Conservation (phyloP, 208 protist species). For the Lotmaria passim region DNA sequence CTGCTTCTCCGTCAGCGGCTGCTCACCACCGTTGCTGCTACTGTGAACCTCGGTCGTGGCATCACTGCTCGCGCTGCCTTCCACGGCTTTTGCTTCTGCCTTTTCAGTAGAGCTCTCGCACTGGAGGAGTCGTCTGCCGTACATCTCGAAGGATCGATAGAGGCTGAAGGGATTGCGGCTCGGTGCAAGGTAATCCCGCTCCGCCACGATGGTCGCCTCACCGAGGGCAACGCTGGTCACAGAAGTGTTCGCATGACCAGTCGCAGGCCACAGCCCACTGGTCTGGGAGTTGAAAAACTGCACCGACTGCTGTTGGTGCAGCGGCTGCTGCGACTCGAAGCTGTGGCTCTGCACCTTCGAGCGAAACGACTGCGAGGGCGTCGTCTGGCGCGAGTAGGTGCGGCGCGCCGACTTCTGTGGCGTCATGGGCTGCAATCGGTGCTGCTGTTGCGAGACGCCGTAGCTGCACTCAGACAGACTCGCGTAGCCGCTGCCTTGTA, state of each 20-base stretch:
- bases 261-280: constrained; percentile 9
- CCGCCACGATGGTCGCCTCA: not conserved
- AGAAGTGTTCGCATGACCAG: not conserved
- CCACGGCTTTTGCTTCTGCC: not conserved
- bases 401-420: constrained; percentile 55
- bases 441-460: constrained; percentile 14
- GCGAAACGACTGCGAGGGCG: constrained; percentile 32
- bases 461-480: constrained; percentile 17
- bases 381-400: constrained; percentile 28
- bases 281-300: constrained; percentile 1
- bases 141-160: constrained; percentile 32
- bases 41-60: constrained; percentile 2
- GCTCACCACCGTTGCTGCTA: not conserved
- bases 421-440: constrained; percentile 34
- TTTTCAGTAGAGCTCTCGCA: not conserved
- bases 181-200: constrained; percentile 57
- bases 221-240: not conserved
- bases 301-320: constrained; percentile 9
- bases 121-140: not conserved
- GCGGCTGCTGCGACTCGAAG: constrained; percentile 31
- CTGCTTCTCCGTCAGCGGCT: constrained; percentile 6
- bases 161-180: constrained; percentile 70
- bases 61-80: constrained; percentile 1
- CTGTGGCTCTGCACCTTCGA: constrained; percentile 34
- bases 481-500: constrained; percentile 20